Conservation (phyloP, 495 filamentous ascomycete species). For the Hypoxylon lienhwacheense region DNA sequence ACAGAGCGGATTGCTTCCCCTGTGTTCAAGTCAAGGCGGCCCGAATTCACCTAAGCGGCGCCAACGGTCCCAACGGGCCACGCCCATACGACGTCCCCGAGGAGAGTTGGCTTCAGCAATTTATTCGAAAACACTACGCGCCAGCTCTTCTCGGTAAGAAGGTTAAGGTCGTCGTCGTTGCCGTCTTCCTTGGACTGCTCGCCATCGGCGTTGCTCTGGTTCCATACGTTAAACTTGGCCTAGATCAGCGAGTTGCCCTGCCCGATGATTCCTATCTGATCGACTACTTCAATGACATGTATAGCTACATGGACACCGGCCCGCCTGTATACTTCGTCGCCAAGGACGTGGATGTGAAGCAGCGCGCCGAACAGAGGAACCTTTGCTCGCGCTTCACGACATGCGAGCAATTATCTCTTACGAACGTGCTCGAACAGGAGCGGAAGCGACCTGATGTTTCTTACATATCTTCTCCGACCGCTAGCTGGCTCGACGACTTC, state of each 20-base stretch:
- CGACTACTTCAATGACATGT: constrained; percentile 91
- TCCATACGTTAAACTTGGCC: constrained; percentile 78
- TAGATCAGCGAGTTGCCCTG: constrained; percentile 93
- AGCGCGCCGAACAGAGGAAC: constrained; percentile 73
- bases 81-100: constrained; percentile 68
- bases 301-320: constrained; percentile 85
- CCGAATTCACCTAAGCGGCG: constrained; percentile 50
- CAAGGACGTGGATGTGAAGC: constrained; percentile 72
- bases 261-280: constrained; percentile 92
- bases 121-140: constrained; percentile 88
- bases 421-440: constrained; percentile 89
- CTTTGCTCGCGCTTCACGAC: constrained; percentile 90
- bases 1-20: constrained; percentile 90
- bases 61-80: constrained; percentile 39
- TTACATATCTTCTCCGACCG: constrained; percentile 87
- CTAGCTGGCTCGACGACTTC: constrained; percentile 96
- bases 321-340: constrained; percentile 98
- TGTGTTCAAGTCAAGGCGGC: constrained; percentile 75
- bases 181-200: constrained; percentile 85
- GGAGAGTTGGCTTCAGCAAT: constrained; percentile 76
- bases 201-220: constrained; percentile 80
- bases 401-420: constrained; percentile 78
- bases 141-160: constrained; percentile 76
- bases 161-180: constrained; percentile 71
- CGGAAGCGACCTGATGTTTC: constrained; percentile 86